A percentile compares a stretch with the other conserved stretches of the same genome.
Conservation (phyloP, 1,139 yeast species). For the Taphrina deformans region DNA sequence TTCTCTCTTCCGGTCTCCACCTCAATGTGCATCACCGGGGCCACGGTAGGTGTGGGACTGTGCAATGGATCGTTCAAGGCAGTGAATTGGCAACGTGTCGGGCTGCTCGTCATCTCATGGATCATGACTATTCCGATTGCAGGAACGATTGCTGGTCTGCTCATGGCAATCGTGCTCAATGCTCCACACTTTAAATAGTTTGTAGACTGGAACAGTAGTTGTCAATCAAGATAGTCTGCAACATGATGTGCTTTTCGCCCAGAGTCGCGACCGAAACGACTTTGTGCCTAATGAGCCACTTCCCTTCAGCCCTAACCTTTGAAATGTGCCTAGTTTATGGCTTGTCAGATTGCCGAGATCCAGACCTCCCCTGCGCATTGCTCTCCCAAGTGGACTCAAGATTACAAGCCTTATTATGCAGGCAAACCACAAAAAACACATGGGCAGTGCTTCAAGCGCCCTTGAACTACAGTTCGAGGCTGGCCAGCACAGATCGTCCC, state of each 20-base stretch:
- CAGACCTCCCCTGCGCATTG: too few species aligned
- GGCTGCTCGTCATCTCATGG: conserved; percentile 75
- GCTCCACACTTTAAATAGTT: conserved; percentile 56
- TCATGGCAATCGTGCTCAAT: conserved; percentile 64
- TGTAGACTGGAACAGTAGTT: neutral
- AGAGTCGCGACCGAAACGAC: too few species aligned
- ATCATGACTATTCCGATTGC: conserved; percentile 70
- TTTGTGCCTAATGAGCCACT: too few species aligned
- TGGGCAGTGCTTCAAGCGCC: too few species aligned
- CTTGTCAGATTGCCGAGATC: too few species aligned
- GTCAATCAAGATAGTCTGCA: neutral
- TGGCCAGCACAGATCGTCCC: too few species aligned
- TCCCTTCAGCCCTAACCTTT: too few species aligned
- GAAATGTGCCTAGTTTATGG: too few species aligned
- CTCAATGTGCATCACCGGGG: conserved; percentile 79
- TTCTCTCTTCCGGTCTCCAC: conserved; percentile 71
- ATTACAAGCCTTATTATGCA: too few species aligned
- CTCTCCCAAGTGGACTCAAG: too few species aligned
- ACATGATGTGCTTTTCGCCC: neutral
- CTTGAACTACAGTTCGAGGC: too few species aligned
- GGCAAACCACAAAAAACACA: too few species aligned
- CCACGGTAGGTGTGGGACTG: conserved; percentile 72
- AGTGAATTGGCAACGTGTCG: conserved; percentile 77
- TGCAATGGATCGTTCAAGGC: conserved; percentile 65
- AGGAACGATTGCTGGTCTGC: conserved; percentile 67